Base-by-base conservation (phyloP, 371 early-diverging fungal species). In the Mucor racemosus region DNA sequence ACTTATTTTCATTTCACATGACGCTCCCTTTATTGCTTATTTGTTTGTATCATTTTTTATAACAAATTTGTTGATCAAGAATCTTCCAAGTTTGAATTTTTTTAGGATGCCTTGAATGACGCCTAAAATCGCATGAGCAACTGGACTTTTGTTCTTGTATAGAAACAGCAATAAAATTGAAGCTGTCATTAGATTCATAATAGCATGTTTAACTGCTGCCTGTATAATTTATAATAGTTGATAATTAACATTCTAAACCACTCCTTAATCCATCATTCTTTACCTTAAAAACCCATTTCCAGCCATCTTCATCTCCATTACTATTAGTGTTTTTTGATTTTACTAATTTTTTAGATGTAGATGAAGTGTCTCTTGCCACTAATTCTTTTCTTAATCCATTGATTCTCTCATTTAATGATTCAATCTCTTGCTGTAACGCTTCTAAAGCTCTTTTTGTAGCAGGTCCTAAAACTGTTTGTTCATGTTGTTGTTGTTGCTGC, bases 261-360 rank as follows among this genome's bases (percentile, higher is more conserved):
- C 17, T 55, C 9, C 34, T 54, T 33, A 34, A 33, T 33, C 4
- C 7, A 0, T 34, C 41, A 33, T 31, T 38, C 14, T 58, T 67
- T 79, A 77, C 80, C 73, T 76, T 81, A 36, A 74, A 56, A 0
- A 81, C 75, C 81, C 81, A 78, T 66, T 61, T 62, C 81, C 81
- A 78, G 5, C 78, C 77, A 17, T 77, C 77, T 66, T 68, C 69
- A 38, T 58, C 62, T 19, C 58, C 26, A 31, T 35, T 41, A 17
- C 55, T 26, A 14, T 21, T 14, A 50, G 15, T 7, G 10, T 33
- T 64, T 10, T 46, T 58, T 1, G 13, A 4, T 33, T 58, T n/a
- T 4, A 19, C 7, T 3, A 6, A 13, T 34, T 31, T 44, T 17
- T 54, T 53, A 50, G 31, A 33, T 11, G 35, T 5, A 1, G 50